Base-by-base conservation (phyloP, 1,139 yeast genomes). In the Saccharomycopsis hybrid region DNA sequence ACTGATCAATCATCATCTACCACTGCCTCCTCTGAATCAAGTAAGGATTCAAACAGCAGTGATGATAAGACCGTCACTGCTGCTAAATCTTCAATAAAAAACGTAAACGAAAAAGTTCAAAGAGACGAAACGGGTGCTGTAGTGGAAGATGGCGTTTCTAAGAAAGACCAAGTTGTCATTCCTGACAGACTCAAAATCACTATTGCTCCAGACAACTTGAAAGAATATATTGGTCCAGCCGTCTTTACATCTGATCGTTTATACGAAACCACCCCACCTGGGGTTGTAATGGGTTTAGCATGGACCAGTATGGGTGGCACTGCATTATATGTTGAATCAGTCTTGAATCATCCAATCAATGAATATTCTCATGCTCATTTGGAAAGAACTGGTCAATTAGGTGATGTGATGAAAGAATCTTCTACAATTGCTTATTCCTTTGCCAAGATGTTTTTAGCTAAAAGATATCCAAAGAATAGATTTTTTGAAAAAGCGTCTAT, bases 351-450 rank as follows among this genome's bases (percentile, higher is more conserved):
- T 63, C 82, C 96, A 0, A 73, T 89, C 50, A 84, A 83, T 32
- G 76, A 82, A 13, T 66, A 73, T 36, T 58, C 65, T 4, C 69
- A 66, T 57, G 71, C 82, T 2, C 59, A 57, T 50, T 66, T 84
- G 53, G 80, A 79, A 52, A 72, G 90, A 39, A 92, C 99, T 2
- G 99, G 99, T 60, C 90, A 89, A 62, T 76, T 92, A 58, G 96
- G 96, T 58, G 97, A 92, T 61, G 97, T 92, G 41, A 92, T 92
- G 97, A 89, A 89, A 63, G 98, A 92, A 70, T 87, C 96, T 4
- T 86, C 96, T 1, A 78, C 86, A 50, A 83, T 92, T 62, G 96
- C 98, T 1, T 90, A 89, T 65, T 86, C 97, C 1, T 90, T 86
- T 65, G 79, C 96, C 28, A 84, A 86, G 62, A 89, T 85, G 87